Evolutionary conservation across 1,284 basidiomycete genomes (phyloP).

Genomic region (Hypsizygus ulmarius): DNA sequence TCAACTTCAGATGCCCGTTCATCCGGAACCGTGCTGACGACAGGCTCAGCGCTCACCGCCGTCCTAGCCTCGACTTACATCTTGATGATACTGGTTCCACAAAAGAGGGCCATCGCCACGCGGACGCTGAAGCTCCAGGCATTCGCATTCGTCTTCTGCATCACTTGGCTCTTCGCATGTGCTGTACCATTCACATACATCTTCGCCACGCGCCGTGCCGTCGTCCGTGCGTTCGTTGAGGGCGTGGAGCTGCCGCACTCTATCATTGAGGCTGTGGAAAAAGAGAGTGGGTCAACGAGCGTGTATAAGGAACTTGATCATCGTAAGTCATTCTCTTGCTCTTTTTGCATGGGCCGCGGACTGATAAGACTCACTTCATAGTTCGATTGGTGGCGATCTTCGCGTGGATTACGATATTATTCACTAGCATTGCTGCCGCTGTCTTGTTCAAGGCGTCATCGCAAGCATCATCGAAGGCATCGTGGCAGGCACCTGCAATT

Average conservation of each 20-base stretch:
- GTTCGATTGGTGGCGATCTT: conserved; percentile 7
- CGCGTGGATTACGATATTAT: conserved; percentile 8
- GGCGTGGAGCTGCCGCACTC: not conserved
- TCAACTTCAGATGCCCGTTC: not conserved
- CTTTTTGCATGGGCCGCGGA: too few species aligned
- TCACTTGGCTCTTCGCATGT: conserved; percentile 5
- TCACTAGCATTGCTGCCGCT: not conserved
- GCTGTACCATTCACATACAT: conserved; percentile 3
- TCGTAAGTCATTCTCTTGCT: not conserved
- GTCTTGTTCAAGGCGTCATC: conserved; percentile 5
- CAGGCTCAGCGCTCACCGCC: conserved; percentile 3
- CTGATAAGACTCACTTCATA: not conserved
- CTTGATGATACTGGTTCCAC: conserved; percentile 1
- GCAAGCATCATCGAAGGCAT: too few species aligned
- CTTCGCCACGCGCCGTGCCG: conserved; percentile 1
- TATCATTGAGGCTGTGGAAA: not conserved
- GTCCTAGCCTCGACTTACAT: conserved; percentile 5
- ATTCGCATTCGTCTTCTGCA: conserved; percentile 1
- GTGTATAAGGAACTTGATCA: conserved; percentile 1
- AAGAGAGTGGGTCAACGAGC: not conserved
- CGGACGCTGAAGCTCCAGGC: conserved; percentile 6
- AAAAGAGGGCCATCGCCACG: not conserved
- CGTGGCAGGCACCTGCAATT: too few species aligned
- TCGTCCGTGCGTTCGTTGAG: conserved; percentile 2
- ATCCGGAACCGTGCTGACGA: conserved; percentile 5